Conservation (phyloP, 2,329 filamentous ascomycete species). For the Trichophyton rubrum region DNA sequence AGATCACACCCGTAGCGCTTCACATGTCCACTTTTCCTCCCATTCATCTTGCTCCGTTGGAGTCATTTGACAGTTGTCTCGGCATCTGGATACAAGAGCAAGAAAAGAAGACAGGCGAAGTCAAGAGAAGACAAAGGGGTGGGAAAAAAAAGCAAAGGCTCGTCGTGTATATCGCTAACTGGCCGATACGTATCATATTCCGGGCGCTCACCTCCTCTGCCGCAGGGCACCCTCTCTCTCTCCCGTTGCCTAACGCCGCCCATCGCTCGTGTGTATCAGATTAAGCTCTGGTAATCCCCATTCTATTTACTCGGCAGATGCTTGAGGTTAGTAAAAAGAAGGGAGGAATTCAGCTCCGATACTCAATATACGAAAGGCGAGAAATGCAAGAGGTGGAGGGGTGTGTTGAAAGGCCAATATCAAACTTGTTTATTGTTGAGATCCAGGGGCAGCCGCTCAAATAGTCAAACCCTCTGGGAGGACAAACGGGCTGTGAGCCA, state of each 20-base stretch:
- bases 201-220: neutral
- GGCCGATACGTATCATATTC: neutral
- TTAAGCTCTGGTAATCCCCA: neutral
- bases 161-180: neutral
- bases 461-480: too few relatives aligned
- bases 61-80: neutral
- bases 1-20: constrained; percentile 1
- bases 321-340: neutral
- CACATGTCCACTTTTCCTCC: neutral
- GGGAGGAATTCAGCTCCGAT: neutral
- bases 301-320: neutral
- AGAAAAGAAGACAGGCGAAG: neutral
- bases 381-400: too few relatives aligned
- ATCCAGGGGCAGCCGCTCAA: too few relatives aligned
- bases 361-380: neutral
- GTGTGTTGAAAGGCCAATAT: neutral
- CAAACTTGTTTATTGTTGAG: neutral
- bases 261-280: neutral
- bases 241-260: neutral
- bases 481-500: too few relatives aligned
- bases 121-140: neutral
- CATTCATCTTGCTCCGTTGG: neutral
- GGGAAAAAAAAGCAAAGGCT: neutral
- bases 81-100: neutral
- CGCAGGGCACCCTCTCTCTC: neutral